Evolutionary conservation across 768 basidiomycete genomes (phyloP).

Genomic region (Gyrodon lividus): DNA sequence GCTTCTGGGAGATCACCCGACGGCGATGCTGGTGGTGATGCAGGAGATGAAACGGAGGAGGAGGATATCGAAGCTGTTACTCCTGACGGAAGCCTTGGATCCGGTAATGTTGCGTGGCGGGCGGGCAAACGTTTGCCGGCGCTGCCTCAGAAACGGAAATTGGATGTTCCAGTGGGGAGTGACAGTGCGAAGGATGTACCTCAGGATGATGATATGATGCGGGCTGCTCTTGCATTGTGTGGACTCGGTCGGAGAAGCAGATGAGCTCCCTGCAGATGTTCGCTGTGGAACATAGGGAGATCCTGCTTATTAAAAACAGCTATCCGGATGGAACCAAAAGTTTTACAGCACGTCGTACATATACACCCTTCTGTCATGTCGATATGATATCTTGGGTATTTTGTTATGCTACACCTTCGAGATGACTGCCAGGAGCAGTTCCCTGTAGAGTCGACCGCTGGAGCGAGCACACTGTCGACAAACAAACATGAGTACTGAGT

Average conservation of each 20-base stretch:
- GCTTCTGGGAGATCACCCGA: constrained; percentile 10
- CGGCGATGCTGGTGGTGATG: constrained; percentile 17
- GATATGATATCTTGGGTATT: constrained; percentile 2
- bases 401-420: too few species aligned
- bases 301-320: not conserved
- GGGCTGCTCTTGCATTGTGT: constrained; percentile 65
- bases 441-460: too few species aligned
- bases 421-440: too few species aligned
- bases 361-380: not conserved
- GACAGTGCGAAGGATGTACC: constrained; percentile 11
- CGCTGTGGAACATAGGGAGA: not conserved
- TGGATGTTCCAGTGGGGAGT: not conserved
- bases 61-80: constrained; percentile 67
- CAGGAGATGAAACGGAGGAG: constrained; percentile 56
- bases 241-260: constrained; percentile 40
- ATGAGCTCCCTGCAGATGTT: not conserved
- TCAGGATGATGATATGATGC: constrained; percentile 68
- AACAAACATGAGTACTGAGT: too few species aligned
- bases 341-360: not conserved
- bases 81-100: constrained; percentile 52
- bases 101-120: constrained; percentile 41
- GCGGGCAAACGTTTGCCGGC: not conserved
- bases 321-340: not conserved
- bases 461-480: too few species aligned
- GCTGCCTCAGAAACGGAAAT: constrained; percentile 1